These are phyloP conservation scores for Aspergillus floridensis DNA, from an alignment of 2,329 filamentous ascomycete species.

Conservation along the genomic window DNA sequence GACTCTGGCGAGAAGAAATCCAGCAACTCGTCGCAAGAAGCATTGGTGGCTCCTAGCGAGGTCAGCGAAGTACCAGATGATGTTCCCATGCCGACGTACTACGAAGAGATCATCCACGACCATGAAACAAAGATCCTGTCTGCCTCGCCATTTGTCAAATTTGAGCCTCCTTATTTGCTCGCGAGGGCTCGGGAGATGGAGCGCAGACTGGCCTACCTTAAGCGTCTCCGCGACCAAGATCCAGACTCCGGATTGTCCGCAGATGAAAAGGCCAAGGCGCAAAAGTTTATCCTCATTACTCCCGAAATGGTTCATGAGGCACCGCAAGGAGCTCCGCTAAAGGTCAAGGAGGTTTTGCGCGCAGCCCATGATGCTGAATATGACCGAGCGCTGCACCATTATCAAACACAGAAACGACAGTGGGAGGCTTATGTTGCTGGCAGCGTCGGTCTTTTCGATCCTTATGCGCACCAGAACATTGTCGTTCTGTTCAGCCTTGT, in stretches of 20 bases:
- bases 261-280: slow-evolving; percentile 61
- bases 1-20: slow-evolving; percentile 17
- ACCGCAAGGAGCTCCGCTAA: slow-evolving; percentile 73
- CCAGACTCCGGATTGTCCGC: slow-evolving; percentile 44
- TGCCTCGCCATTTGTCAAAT: slow-evolving; percentile 93
- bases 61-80: slow-evolving; percentile 66
- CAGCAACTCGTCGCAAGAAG: slow-evolving; percentile 17
- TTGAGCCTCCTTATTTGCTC: slow-evolving; percentile 87
- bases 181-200: slow-evolving; percentile 92
- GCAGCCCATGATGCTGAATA: slow-evolving; percentile 97
- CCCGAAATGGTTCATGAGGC: slow-evolving; percentile 92
- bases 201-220: slow-evolving; percentile 75
- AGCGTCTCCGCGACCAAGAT: slow-evolving; percentile 73
- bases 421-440: slow-evolving; percentile 95
- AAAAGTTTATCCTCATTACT: slow-evolving; percentile 84
- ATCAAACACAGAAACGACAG: slow-evolving; percentile 88
- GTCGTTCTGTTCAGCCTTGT: slow-evolving; percentile 91
- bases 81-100: slow-evolving; percentile 83
- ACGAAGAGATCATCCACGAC: slow-evolving; percentile 91
- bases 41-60: slow-evolving; percentile 17
- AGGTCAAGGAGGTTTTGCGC: slow-evolving; percentile 89
- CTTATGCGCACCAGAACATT: slow-evolving; percentile 93
- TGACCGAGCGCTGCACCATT: slow-evolving; percentile 89
- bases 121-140: slow-evolving; percentile 92
- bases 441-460: slow-evolving; percentile 86